These are phyloP conservation scores for Cavenderia fasciculata DNA, from an alignment of 78 protist genomes.

Conservation along the genomic window DNA sequence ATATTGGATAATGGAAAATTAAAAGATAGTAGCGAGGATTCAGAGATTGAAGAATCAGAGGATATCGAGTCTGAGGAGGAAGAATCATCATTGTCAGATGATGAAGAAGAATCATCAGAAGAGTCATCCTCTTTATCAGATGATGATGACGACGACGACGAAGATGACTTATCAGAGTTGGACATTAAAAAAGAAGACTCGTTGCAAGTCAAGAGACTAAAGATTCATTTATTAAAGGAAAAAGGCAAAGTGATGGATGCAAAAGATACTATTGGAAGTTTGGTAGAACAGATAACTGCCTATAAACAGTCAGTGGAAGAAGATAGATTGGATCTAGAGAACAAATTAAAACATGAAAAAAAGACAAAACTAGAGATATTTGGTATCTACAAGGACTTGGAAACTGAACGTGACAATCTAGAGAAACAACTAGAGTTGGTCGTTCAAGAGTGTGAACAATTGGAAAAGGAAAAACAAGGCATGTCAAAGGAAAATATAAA, in stretches of 20 bases:
- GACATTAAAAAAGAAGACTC: conserved; percentile 48
- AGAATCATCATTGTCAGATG: background rate
- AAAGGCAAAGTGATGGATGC: conserved; percentile 52
- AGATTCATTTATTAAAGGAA: conserved; percentile 54
- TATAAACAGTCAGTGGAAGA: conserved; percentile 63
- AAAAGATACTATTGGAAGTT: conserved; percentile 21
- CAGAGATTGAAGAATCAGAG: background rate
- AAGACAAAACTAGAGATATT: conserved; percentile 61
- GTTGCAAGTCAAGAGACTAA: conserved; percentile 43
- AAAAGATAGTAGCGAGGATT: conserved; percentile 12
- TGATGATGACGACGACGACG: conserved; percentile 12
- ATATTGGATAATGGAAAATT: too few species aligned
- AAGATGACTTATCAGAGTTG: conserved; percentile 29
- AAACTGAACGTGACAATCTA: conserved; percentile 41
- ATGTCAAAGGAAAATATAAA: conserved; percentile 63
- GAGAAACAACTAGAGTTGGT: conserved; percentile 43
- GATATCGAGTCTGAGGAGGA: background rate
- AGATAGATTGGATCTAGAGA: conserved; percentile 24
- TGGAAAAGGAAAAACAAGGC: conserved; percentile 61
- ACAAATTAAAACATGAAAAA: conserved; percentile 47
- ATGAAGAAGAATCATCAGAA: conserved; percentile 7
- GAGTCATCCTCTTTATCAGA: background rate
- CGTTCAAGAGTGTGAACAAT: conserved; percentile 53
- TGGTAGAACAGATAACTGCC: conserved; percentile 65
- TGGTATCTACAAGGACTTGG: conserved; percentile 62